phyloP scores from a whole-genome alignment of 2,329 filamentous ascomycete genomes.

The Exophiala spinifera region DNA sequence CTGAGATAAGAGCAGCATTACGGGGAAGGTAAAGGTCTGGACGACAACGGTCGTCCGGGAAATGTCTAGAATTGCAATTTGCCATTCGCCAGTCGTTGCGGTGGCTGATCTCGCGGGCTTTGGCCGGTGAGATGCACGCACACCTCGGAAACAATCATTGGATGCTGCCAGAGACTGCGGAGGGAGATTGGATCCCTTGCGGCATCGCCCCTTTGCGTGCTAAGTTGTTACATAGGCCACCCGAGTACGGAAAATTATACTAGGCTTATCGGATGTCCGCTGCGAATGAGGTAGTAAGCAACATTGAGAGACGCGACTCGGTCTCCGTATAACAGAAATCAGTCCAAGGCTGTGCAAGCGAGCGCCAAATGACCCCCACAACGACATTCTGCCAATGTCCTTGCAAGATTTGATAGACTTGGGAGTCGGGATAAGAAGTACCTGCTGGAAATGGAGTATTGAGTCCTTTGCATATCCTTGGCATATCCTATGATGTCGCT shows the following conservation, averaged over 20 bases:
- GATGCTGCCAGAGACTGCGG: too few species aligned
- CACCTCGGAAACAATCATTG: not conserved
- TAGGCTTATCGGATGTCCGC: not conserved
- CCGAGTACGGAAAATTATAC: not conserved
- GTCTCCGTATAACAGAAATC: too few species aligned
- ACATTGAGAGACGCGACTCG: too few species aligned
- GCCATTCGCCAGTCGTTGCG: conserved; percentile 2
- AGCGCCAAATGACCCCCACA: not conserved
- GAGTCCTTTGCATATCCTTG: too few species aligned
- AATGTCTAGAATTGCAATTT: conserved; percentile 1
- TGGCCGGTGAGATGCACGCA: conserved; percentile 17
- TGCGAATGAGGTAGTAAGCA: not conserved
- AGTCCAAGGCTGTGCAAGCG: not conserved
- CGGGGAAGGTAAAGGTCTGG: not conserved
- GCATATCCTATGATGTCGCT: too few species aligned
- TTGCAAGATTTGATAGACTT: not conserved
- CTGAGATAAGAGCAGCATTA: not conserved
- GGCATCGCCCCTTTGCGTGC: too few species aligned
- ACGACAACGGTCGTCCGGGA: too few species aligned
- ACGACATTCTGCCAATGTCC: not conserved
- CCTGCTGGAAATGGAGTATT: too few species aligned
- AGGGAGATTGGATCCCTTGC: too few species aligned
- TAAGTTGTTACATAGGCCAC: too few species aligned
- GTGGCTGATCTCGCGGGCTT: conserved; percentile 6
- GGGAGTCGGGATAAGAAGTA: too few species aligned